Percentiles rank a stretch among this genome's conserved stretches.
Conservation (phyloP, 2,329 filamentous ascomycete species). For the Fusarium staphyleae region DNA sequence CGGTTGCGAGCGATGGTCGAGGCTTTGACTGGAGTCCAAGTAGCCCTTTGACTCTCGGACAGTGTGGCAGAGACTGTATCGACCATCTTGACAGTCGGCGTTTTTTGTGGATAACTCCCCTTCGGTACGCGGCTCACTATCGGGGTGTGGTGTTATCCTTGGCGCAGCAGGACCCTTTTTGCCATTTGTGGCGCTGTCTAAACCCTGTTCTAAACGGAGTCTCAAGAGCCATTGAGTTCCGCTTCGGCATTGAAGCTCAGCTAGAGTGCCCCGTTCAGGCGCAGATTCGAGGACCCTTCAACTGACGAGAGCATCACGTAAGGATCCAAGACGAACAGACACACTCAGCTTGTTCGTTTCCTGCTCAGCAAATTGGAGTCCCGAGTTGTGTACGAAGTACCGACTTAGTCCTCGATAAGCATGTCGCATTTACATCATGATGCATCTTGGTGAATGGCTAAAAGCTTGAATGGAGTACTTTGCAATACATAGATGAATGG, state of each 20-base stretch:
- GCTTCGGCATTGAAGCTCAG: not conserved
- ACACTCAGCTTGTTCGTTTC: not conserved
- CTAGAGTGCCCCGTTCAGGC: too few species aligned
- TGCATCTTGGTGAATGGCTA: too few species aligned
- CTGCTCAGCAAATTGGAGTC: too few species aligned
- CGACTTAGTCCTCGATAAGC: not conserved
- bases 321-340: not conserved
- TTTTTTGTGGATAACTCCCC: too few species aligned
- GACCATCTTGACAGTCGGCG: not conserved
- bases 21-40: not conserved
- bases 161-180: not conserved
- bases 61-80: slow-evolving; percentile 17
- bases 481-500: too few species aligned
- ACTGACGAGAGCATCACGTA: too few species aligned
- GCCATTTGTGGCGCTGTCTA: not conserved
- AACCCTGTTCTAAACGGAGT: slow-evolving; percentile 1
- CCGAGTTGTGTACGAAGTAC: not conserved
- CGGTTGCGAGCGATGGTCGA: not conserved
- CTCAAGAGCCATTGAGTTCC: not conserved
- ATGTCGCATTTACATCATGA: not conserved
- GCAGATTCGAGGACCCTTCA: too few species aligned
- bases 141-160: slow-evolving; percentile 2
- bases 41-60: not conserved
- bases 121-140: not conserved
- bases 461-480: too few species aligned